Evolutionary conservation across 306 rosid genomes (phyloP).

Genomic region (Senna siamea): DNA sequence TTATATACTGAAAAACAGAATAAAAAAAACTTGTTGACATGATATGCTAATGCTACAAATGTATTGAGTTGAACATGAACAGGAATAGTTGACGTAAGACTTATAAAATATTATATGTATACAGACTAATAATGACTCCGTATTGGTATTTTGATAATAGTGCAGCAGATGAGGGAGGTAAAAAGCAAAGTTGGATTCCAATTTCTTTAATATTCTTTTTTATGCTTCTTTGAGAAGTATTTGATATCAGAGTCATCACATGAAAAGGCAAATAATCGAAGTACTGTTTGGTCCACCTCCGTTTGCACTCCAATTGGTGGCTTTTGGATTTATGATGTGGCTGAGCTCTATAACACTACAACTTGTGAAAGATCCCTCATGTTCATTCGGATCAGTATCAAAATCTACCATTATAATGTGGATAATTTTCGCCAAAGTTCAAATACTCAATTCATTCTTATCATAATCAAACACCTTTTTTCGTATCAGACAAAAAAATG

Average conservation of each 20-base stretch:
- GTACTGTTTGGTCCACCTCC: constrained; percentile 14
- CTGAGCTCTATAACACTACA: constrained; percentile 15
- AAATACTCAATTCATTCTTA: neutral
- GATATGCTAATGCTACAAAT: neutral
- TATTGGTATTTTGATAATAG: neutral
- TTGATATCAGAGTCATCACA: constrained; percentile 27
- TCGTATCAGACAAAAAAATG: neutral
- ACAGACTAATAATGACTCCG: too few species aligned
- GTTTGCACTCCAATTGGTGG: constrained; percentile 37
- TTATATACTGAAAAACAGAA: neutral
- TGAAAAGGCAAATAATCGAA: constrained; percentile 11
- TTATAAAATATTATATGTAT: neutral
- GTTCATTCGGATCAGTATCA: constrained; percentile 13
- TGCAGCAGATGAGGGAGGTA: neutral
- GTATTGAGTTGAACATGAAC: neutral
- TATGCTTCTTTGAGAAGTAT: neutral
- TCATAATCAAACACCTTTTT: neutral
- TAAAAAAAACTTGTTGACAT: neutral
- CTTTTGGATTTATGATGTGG: constrained; percentile 28
- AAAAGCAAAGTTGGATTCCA: neutral
- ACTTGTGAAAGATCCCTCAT: constrained; percentile 11
- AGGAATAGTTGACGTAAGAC: neutral
- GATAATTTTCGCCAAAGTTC: neutral
- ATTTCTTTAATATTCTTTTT: neutral
- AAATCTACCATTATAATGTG: neutral